These are phyloP conservation scores for Myriosclerotinia scirpicola DNA, from an alignment of 2,329 filamentous ascomycete species.

Conservation along the genomic window DNA sequence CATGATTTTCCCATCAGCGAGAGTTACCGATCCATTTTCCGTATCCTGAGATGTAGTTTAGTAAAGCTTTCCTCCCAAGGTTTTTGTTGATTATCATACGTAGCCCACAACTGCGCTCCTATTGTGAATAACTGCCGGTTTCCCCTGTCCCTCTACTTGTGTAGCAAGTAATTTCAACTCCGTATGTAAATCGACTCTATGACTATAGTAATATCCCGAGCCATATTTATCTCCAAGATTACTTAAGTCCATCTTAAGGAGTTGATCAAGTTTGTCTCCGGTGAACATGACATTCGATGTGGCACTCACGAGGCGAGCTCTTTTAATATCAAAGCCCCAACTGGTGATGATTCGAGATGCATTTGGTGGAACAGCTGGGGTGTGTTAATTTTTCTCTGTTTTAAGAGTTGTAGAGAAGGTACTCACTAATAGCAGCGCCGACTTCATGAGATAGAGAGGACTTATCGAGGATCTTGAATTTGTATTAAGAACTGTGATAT, in stretches of 20 bases:
- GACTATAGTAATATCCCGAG: slow-evolving; percentile 52
- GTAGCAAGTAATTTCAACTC: slow-evolving; percentile 51
- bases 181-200: slow-evolving; percentile 55
- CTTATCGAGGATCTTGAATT: slow-evolving; percentile 52
- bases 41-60: slow-evolving; percentile 18
- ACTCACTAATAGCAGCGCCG: slow-evolving; percentile 55
- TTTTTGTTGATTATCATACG: slow-evolving; percentile 3
- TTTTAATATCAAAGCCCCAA: slow-evolving; percentile 46
- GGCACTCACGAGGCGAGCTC: slow-evolving; percentile 41
- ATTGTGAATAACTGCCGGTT: slow-evolving; percentile 43
- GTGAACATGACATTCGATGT: slow-evolving; percentile 44
- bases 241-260: slow-evolving; percentile 25
- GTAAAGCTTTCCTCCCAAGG: background rate
- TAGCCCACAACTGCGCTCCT: slow-evolving; percentile 44
- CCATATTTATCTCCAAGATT: slow-evolving; percentile 30
- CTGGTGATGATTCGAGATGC: slow-evolving; percentile 55
- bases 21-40: slow-evolving; percentile 44
- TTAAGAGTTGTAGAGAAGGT: background rate
- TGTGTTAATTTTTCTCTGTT: background rate
- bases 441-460: slow-evolving; percentile 56
- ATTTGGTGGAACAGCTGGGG: slow-evolving; percentile 55
- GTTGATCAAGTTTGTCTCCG: slow-evolving; percentile 25
- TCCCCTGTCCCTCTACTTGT: slow-evolving; percentile 41
- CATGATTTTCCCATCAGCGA: slow-evolving; percentile 48
- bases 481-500: slow-evolving; percentile 23